Base-by-base conservation (phyloP, 352 stramenopile species). In the Pythium apleroticum region DNA sequence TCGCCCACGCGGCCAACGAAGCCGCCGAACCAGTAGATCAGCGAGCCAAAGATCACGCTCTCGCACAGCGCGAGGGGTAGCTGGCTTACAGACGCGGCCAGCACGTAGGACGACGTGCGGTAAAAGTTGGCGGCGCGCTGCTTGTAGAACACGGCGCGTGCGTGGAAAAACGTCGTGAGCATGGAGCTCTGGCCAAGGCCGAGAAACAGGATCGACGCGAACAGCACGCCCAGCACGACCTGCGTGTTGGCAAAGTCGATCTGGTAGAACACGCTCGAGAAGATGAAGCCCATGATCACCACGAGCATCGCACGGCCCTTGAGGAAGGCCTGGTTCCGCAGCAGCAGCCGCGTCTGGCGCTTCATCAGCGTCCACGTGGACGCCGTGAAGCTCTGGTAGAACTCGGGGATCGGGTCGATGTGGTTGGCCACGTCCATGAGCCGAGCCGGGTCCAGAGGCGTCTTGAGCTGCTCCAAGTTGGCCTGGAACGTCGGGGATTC, bases 371-470 rank as follows among this genome's bases (percentile, higher is more conserved):
- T 60, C 24, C 10, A 10, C 15, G 48, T 57, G 27, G 46, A 70
- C 1, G 48, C 52, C 20, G 15, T 41, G 52, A 64, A 72, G 10
- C 31, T 35, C 43, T 66, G 55, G 57, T 53, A 27, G 30, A 66
- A 73, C 52, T 53, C 30, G 0, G 46, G 33, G 14, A 69, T 55
- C 20, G 52, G 24, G 19, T 67, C 48, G 15, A 70, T 49, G 50
- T 65, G 48, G 12, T 60, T 28, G 11, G 46, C 89, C 31, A 87
- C 68, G 68, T 89, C 81, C 17, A 96, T 56, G 17, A 97, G 33
- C 20, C 97, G 81, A 5, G 95, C 56, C 28, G 96, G 80, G 69
- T 98, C 91, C 67, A 97, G 97, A 14, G 96, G 69, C 14, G 72
- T 72, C 28, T 90, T 86, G 12, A 93, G 86, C 70, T 97, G 88